phyloP scores from a whole-genome alignment of 2,329 filamentous ascomycete genomes.

The Ophiocordyceps robertsii region DNA sequence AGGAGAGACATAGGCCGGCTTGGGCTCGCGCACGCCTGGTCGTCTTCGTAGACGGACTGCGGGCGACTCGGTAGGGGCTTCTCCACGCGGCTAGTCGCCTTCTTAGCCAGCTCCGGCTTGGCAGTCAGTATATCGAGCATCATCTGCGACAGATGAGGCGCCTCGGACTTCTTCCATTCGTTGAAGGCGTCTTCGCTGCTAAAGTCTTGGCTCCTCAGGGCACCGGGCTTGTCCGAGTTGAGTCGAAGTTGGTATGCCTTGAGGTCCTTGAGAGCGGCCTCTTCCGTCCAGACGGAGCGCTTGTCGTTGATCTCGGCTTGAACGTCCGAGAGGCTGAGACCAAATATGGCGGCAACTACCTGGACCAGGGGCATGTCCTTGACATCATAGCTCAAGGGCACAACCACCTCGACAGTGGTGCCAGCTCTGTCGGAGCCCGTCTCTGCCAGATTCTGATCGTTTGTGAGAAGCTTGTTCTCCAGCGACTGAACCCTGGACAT shows the following conservation, averaged over 20 bases:
- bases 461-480: slow-evolving; percentile 85
- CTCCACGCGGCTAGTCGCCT: slow-evolving; percentile 45
- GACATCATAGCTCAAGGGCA: slow-evolving; percentile 79
- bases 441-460: slow-evolving; percentile 68
- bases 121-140: slow-evolving; percentile 82
- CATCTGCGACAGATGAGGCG: slow-evolving; percentile 78
- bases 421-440: slow-evolving; percentile 19
- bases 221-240: slow-evolving; percentile 64
- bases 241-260: slow-evolving; percentile 88
- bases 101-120: slow-evolving; percentile 74
- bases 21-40: slow-evolving; percentile 39
- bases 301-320: slow-evolving; percentile 80
- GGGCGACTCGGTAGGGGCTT: slow-evolving; percentile 41
- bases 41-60: slow-evolving; percentile 30
- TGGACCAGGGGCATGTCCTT: slow-evolving; percentile 95
- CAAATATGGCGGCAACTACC: slow-evolving; percentile 76
- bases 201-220: slow-evolving; percentile 75
- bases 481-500: slow-evolving; percentile 64
- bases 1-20: slow-evolving; percentile 35
- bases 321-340: slow-evolving; percentile 61
- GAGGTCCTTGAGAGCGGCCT: slow-evolving; percentile 77
- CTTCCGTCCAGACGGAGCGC: slow-evolving; percentile 75
- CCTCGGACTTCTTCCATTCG: slow-evolving; percentile 82
- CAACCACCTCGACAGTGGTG: slow-evolving; percentile 61
- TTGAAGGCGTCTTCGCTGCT: slow-evolving; percentile 80